Evolutionary conservation across 768 basidiomycete genomes (phyloP).

Genomic region (Strobilomyces confusus): DNA sequence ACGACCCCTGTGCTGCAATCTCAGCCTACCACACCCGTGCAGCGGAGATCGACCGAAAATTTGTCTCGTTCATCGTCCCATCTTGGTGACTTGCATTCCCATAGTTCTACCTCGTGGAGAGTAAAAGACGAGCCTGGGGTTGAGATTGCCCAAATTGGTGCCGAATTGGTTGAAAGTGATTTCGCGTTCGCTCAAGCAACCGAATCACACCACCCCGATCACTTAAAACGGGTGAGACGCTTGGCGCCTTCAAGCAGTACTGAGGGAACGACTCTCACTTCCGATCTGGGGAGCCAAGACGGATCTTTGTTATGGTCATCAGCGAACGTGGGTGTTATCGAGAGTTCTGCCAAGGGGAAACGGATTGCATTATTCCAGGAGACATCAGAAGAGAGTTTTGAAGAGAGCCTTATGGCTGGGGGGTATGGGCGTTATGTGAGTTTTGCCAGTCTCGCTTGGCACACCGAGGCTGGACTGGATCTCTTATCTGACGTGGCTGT

Average conservation of each 20-base stretch:
- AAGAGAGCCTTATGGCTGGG: conserved; percentile 79
- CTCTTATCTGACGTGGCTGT: conserved; percentile 8
- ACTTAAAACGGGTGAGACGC: conserved; percentile 59
- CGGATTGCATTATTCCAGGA: conserved; percentile 75
- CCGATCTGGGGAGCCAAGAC: conserved; percentile 11
- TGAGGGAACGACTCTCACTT: conserved; percentile 7
- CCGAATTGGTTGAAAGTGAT: conserved; percentile 48
- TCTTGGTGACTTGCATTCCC: not conserved
- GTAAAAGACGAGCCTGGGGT: conserved; percentile 37
- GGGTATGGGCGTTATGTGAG: conserved; percentile 75
- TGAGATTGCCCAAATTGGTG: conserved; percentile 59
- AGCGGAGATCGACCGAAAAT: not conserved
- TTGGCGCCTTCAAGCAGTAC: conserved; percentile 35
- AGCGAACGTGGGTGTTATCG: conserved; percentile 53
- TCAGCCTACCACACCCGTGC: conserved; percentile 12
- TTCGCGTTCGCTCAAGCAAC: conserved; percentile 47
- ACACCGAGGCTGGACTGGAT: conserved; percentile 5
- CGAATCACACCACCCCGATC: conserved; percentile 68
- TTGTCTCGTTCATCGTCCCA: not conserved
- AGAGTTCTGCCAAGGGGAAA: conserved; percentile 69
- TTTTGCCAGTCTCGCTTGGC: conserved; percentile 8
- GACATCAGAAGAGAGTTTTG: conserved; percentile 80
- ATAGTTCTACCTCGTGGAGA: not conserved
- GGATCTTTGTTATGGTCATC: conserved; percentile 21
- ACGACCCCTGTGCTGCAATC: conserved; percentile 11